Evolutionary conservation across 73 alveolate genomes (phyloP).

Genomic region (Effrenium voratum): DNA sequence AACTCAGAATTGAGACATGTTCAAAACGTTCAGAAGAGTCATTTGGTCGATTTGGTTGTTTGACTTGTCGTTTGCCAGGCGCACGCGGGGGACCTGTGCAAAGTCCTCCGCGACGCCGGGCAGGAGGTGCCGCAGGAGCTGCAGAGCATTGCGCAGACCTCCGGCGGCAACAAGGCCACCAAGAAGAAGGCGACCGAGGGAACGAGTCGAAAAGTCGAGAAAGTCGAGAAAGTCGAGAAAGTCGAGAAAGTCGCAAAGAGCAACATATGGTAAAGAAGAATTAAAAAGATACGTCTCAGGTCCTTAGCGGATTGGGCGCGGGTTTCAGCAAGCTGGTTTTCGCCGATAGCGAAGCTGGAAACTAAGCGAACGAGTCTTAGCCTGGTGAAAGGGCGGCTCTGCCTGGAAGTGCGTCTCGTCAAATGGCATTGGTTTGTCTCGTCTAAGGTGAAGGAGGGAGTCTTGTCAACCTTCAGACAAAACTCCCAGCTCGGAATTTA

Average conservation of each 20-base stretch:
- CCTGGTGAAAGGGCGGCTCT: too few relatives aligned
- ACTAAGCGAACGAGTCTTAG: too few relatives aligned
- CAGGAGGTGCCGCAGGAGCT: conserved; percentile 95
- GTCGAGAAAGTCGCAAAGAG: neutral
- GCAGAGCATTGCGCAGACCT: conserved; percentile 60
- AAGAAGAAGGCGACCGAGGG: conserved; percentile 51
- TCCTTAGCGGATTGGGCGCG: too few relatives aligned
- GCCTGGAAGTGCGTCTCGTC: too few relatives aligned
- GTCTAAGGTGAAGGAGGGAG: too few relatives aligned
- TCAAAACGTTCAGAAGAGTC: neutral
- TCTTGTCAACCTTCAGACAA: too few relatives aligned
- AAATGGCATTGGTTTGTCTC: too few relatives aligned
- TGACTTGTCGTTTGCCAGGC: conserved; percentile 9
- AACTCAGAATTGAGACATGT: neutral
- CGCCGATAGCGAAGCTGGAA: too few relatives aligned
- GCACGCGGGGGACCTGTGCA: conserved; percentile 95
- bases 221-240: neutral
- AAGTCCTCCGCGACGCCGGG: conserved; percentile 93
- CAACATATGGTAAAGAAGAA: neutral
- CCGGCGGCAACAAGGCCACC: conserved; percentile 93
- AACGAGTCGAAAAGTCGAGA: neutral
- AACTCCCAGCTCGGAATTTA: too few relatives aligned
- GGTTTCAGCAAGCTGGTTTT: too few relatives aligned
- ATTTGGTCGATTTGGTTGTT: neutral
- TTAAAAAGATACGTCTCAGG: neutral